Evolutionary conservation across 345 rosid species (phyloP).

Genomic region (Crucihimalaya himalaica): DNA sequence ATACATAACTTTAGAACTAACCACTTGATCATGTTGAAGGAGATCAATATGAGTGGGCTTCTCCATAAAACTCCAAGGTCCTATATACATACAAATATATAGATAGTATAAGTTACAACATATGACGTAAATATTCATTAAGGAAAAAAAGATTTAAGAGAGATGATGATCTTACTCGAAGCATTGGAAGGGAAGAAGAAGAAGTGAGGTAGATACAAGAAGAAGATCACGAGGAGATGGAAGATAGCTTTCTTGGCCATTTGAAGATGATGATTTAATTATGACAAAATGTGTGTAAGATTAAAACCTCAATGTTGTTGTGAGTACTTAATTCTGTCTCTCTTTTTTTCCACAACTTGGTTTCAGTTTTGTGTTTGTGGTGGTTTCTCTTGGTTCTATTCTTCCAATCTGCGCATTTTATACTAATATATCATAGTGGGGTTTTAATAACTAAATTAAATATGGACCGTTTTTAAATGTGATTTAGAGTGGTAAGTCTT

Average conservation of each 20-base stretch:
- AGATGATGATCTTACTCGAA: constrained; percentile 8
- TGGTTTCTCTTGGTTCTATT: constrained; percentile 23
- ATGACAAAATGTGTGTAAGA: neutral
- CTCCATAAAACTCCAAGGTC: constrained; percentile 46
- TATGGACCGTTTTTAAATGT: neutral
- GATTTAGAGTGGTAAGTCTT: neutral
- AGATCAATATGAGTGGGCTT: constrained; percentile 12
- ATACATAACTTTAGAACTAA: constrained; percentile 6
- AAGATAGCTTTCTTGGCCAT: constrained; percentile 49
- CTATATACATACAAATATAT: constrained; percentile 33
- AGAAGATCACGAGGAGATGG: constrained; percentile 41
- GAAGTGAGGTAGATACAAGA: constrained; percentile 44
- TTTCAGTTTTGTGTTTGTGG: constrained; percentile 18
- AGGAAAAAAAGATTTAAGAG: neutral
- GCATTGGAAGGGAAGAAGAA: constrained; percentile 35
- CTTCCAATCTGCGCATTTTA: constrained; percentile 7
- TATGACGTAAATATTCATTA: neutral
- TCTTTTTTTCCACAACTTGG: neutral
- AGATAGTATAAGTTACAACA: neutral
- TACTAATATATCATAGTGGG: neutral
- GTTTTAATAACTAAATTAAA: neutral
- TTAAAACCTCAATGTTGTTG: neutral
- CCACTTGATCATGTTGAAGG: constrained; percentile 28
- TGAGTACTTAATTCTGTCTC: constrained; percentile 1
- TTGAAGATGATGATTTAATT: constrained; percentile 11